Percentiles rank a stretch among this genome's conserved stretches.
phyloP scores from a whole-genome alignment of 495 filamentous ascomycete species.

The Tuber calosporum region DNA sequence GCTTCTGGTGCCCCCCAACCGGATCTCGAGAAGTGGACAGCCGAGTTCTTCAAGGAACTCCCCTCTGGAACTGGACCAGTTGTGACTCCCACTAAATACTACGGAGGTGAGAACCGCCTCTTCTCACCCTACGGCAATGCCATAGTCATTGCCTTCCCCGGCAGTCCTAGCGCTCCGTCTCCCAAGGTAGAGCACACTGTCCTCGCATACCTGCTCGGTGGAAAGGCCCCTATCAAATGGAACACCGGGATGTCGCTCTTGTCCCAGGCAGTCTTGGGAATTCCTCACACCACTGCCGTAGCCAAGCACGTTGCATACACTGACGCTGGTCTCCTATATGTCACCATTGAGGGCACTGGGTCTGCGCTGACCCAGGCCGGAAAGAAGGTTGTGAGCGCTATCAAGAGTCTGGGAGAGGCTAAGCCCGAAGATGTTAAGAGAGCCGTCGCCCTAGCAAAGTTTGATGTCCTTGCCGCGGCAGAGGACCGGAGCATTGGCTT shows the following conservation, averaged over 20 bases:
- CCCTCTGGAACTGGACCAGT: constrained; percentile 42
- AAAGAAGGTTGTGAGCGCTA: constrained; percentile 63
- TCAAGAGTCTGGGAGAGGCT: constrained; percentile 70
- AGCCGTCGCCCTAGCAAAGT: constrained; percentile 87
- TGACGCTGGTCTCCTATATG: constrained; percentile 81
- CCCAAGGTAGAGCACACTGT: constrained; percentile 88
- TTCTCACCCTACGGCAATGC: constrained; percentile 64
- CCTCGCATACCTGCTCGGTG: constrained; percentile 82
- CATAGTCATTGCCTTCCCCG: constrained; percentile 84
- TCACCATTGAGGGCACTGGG: constrained; percentile 67
- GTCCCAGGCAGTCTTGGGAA: constrained; percentile 61
- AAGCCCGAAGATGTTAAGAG: constrained; percentile 81
- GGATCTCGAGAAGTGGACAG: constrained; percentile 82
- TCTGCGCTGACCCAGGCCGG: constrained; percentile 55
- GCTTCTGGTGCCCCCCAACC: constrained; percentile 73
- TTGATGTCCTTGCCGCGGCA: constrained; percentile 76
- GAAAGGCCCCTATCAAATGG: constrained; percentile 90
- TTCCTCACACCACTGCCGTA: constrained; percentile 56
- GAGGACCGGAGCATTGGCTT: constrained; percentile 47
- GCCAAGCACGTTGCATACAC: constrained; percentile 81
- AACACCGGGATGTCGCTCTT: constrained; percentile 84
- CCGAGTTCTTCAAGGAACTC: constrained; percentile 71
- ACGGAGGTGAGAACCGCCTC: constrained; percentile 88
- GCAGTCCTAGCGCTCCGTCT: constrained; percentile 57
- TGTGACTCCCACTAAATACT: constrained; percentile 64